phyloP scores from a whole-genome alignment of 2,329 filamentous ascomycete species.

The Aspergillus felis region DNA sequence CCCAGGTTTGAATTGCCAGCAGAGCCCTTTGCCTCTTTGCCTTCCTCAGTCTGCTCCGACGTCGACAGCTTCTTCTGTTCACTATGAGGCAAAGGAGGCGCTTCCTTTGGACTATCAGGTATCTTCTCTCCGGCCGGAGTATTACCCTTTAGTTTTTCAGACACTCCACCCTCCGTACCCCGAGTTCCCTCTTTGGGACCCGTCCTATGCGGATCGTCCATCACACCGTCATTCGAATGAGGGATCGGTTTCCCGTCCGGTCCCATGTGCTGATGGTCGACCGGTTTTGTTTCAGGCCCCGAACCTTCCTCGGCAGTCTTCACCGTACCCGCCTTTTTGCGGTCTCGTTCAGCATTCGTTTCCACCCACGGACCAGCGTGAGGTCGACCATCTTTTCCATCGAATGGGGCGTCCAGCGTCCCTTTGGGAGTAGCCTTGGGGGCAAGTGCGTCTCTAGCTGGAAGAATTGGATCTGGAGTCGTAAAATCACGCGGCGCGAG shows the following conservation, averaged over 20 bases:
- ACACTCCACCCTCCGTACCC: conserved; percentile 85
- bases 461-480: conserved; percentile 12
- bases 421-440: conserved; percentile 41
- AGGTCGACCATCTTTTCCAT: conserved; percentile 90
- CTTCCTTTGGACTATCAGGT: conserved; percentile 80
- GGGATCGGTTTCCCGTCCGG: conserved; percentile 44
- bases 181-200: conserved; percentile 80
- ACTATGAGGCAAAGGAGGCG: conserved; percentile 73
- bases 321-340: conserved; percentile 36
- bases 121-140: conserved; percentile 69
- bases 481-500: conserved; percentile 9
- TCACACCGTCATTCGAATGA: conserved; percentile 70
- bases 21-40: conserved; percentile 38
- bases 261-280: conserved; percentile 33
- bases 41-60: conserved; percentile 31
- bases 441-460: conserved; percentile 16
- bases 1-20: conserved; percentile 44
- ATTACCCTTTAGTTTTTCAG: conserved; percentile 75
- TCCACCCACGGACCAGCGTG: conserved; percentile 73
- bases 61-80: conserved; percentile 65
- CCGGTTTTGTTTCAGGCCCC: conserved; percentile 22
- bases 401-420: conserved; percentile 80
- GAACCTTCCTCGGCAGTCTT: conserved; percentile 31
- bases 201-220: conserved; percentile 78
- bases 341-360: conserved; percentile 45